Conservation (phyloP, 345 rosid species). For the Mercurialis annua region DNA sequence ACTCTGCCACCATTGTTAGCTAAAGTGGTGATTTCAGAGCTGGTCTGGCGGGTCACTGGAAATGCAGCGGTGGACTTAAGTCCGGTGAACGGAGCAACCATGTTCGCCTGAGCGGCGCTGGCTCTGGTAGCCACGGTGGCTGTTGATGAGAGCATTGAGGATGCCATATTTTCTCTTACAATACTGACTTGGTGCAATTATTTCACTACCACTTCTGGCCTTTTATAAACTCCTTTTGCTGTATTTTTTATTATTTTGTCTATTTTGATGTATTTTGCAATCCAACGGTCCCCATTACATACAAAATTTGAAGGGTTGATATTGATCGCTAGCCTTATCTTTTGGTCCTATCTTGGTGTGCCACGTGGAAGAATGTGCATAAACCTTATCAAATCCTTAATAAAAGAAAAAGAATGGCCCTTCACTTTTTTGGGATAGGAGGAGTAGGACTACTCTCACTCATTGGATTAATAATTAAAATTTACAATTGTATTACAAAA, state of each 20-base stretch:
- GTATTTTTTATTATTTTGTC: not conserved
- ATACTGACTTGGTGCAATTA: no score
- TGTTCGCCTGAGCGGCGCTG: constrained; percentile 15
- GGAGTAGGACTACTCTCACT: no score
- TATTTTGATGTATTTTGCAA: not conserved
- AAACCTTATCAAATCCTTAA: constrained; percentile 14
- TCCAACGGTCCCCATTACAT: constrained; percentile 1
- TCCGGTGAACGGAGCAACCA: constrained; percentile 17
- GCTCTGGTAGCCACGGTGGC: constrained; percentile 14
- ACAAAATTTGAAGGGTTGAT: not conserved
- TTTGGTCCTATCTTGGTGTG: not conserved
- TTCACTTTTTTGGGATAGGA: constrained; percentile 11
- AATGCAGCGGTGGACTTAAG: constrained; percentile 13
- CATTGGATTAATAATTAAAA: no score
- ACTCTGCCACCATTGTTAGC: constrained; percentile 17
- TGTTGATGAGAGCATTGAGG: constrained; percentile 15
- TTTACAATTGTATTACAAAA: no score
- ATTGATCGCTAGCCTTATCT: constrained; percentile 9
- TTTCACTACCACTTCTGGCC: not conserved
- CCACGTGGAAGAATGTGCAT: not conserved
- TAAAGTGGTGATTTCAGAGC: constrained; percentile 4
- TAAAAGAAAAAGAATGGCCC: not conserved
- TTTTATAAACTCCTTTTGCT: not conserved
- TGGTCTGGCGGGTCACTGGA: not conserved
- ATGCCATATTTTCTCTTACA: constrained; percentile 10